Percentiles rank a stretch among this genome's conserved stretches.
Conservation (phyloP, 2,329 filamentous ascomycete species). For the Sarocladium brachiariae region DNA sequence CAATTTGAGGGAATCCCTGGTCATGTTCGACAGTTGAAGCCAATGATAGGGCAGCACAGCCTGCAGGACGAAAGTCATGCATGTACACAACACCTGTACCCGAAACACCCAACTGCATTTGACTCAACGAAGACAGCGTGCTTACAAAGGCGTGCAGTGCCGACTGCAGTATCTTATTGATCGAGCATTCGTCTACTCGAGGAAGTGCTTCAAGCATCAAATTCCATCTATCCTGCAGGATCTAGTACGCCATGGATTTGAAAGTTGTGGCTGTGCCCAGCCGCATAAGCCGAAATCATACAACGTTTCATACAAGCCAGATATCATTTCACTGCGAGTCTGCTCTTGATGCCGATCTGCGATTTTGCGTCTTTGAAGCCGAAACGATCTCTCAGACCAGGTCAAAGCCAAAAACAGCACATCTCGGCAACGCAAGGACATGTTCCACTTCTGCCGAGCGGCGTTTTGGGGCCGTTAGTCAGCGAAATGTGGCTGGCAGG, state of each 20-base stretch:
- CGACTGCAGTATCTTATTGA: not conserved
- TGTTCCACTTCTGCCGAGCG: too few species aligned
- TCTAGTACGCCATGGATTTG: not conserved
- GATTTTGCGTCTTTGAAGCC: too few species aligned
- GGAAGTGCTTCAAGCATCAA: not conserved
- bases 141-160: not conserved
- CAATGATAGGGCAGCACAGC: not conserved
- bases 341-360: too few species aligned
- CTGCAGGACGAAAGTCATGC: not conserved
- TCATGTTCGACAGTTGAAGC: not conserved
- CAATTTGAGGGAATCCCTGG: not conserved
- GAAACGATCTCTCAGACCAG: too few species aligned
- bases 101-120: not conserved
- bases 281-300: not conserved
- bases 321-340: too few species aligned
- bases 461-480: not conserved
- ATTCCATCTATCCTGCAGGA: not conserved
- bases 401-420: too few species aligned
- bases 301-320: not conserved
- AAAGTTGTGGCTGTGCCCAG: conserved; percentile 2
- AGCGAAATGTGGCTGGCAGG: not conserved
- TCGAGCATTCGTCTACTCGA: not conserved
- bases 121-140: not conserved
- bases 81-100: not conserved
- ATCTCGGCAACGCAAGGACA: too few species aligned